Evolutionary conservation across 805 yeast genomes (phyloP), one percentile per base, ranked within the genome.

Genomic region (Nakazawaea ambrosiae): DNA sequence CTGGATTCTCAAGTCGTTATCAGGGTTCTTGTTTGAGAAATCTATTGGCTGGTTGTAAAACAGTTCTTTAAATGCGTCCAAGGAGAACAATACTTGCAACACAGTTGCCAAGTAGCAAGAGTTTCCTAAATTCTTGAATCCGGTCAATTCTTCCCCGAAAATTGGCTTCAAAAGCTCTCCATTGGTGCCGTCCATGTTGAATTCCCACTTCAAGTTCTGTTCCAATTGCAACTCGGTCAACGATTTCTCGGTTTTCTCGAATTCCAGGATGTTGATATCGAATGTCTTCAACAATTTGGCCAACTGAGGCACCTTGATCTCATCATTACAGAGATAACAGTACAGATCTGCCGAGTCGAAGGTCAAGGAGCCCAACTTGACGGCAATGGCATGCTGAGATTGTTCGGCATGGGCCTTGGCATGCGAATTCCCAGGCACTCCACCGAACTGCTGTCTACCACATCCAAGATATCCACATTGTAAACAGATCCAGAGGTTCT

Each of bases 391-490:
- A 58, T 92, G 98, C 0, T 73, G 47, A 10, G 51, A 36, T 0
- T 43, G 26, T 27, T 80, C 74, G 51, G 56, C 80, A 58, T 92
- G 99, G 0, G 58, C 54, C 42, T 90, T 61, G 0, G 95, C 97
- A 57, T 92, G 98, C 0, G 95, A 79, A 53, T 90, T 77, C 5
- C 99, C 99, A n/a, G 88, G 81, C 10, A 83, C 75, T 18, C 94
- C 90, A 25, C 97, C 98, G 53, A 84, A 86, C 58, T 92, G 98
- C 23, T 79, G 78, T 46, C 99, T 67, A 5, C 99, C 99, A 61
- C 99, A 92, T 4, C 96, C 96, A 9, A 88, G 49, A n/a, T 72
- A 62, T 2, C 98, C 98, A 68, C 98, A 92, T 34, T 73, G 73
- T 32, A 92, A 60, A 63, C 99, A 92, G 14, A 92, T 66, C 99